Conservation (phyloP, 2,329 filamentous ascomycete species). For the Diaporthe australafricana region DNA sequence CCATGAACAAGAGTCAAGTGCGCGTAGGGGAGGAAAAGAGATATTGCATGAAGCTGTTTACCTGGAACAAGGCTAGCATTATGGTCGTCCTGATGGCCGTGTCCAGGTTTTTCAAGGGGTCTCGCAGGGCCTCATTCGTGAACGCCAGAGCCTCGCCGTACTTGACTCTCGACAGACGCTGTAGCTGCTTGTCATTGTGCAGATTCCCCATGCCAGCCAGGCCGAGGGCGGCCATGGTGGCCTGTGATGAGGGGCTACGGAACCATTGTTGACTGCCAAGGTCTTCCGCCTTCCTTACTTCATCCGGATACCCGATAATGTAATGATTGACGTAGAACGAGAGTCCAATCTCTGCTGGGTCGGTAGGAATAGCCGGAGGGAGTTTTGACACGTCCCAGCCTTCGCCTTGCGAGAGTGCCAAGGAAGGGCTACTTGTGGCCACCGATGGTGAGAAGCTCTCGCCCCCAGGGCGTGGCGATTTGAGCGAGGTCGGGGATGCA, state of each 20-base stretch:
- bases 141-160: constrained; percentile 66
- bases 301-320: constrained; percentile 63
- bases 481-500: constrained; percentile 31
- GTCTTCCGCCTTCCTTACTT: constrained; percentile 53
- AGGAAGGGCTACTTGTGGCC: neutral
- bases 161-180: constrained; percentile 59
- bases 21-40: constrained; percentile 15
- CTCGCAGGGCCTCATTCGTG: constrained; percentile 55
- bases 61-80: constrained; percentile 72
- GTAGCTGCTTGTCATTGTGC: constrained; percentile 57
- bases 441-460: neutral
- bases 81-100: constrained; percentile 65
- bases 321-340: constrained; percentile 65
- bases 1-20: neutral
- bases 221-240: constrained; percentile 68
- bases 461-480: neutral
- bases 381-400: neutral
- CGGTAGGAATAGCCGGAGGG: constrained; percentile 49
- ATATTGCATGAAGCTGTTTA: constrained; percentile 46
- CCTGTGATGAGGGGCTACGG: constrained; percentile 53
- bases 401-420: neutral
- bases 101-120: constrained; percentile 50
- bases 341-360: constrained; percentile 58
- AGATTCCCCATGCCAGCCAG: constrained; percentile 69
- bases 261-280: constrained; percentile 52